phyloP scores from a whole-genome alignment of 1,284 basidiomycete genomes.

The Leccinum pachyderme region DNA sequence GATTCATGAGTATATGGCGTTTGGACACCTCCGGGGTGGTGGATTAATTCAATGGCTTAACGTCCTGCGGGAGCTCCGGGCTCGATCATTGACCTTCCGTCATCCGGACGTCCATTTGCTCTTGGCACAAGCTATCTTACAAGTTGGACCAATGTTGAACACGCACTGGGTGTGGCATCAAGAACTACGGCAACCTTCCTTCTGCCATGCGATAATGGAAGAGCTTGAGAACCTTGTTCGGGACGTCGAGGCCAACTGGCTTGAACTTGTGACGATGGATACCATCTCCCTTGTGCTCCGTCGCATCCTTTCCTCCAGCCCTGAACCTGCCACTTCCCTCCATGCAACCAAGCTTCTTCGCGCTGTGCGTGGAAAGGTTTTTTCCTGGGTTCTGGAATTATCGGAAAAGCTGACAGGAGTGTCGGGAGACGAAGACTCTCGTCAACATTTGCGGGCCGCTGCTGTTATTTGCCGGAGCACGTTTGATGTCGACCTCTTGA shows the following conservation, averaged over 20 bases:
- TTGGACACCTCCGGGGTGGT: slow-evolving; percentile 44
- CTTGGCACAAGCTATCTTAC: slow-evolving; percentile 41
- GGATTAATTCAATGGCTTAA: slow-evolving; percentile 49
- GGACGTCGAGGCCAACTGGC: slow-evolving; percentile 42
- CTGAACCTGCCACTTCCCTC: slow-evolving; percentile 3
- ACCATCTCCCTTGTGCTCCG: slow-evolving; percentile 35
- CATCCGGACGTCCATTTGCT: slow-evolving; percentile 40
- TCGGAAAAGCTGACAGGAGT: slow-evolving; percentile 20
- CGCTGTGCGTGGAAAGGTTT: slow-evolving; percentile 31
- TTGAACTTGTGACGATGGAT: slow-evolving; percentile 37
- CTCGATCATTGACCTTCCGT: slow-evolving; percentile 37
- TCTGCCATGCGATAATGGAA: slow-evolving; percentile 34
- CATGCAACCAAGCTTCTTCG: slow-evolving; percentile 30
- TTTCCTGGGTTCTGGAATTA: slow-evolving; percentile 38
- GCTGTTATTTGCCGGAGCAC: slow-evolving; percentile 42
- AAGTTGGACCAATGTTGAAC: slow-evolving; percentile 36
- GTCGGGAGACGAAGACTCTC: slow-evolving; percentile 23
- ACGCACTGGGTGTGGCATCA: slow-evolving; percentile 34
- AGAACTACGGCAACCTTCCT: slow-evolving; percentile 30
- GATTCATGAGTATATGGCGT: slow-evolving; percentile 45
- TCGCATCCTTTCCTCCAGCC: slow-evolving; percentile 36
- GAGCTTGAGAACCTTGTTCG: slow-evolving; percentile 33
- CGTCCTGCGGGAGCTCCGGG: slow-evolving; percentile 41
- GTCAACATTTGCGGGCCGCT: slow-evolving; percentile 32
- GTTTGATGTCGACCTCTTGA: slow-evolving; percentile 35